These are phyloP conservation scores for Pseudognaphalium luteoalbum DNA, from an alignment of 129 eudicot species.

Conservation along the genomic window DNA sequence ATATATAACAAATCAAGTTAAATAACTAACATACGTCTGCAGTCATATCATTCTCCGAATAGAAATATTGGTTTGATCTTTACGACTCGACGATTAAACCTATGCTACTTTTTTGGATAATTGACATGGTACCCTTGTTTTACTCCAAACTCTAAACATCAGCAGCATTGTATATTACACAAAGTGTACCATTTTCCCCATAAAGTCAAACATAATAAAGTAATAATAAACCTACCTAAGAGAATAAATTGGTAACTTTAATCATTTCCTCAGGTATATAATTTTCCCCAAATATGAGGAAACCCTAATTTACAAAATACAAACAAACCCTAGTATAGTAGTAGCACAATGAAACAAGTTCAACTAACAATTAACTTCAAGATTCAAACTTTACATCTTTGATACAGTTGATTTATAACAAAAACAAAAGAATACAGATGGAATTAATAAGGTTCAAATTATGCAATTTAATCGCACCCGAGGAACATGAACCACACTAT, in stretches of 20 bases:
- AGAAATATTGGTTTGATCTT: neutral
- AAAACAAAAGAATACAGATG: neutral
- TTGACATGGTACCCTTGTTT: constrained; percentile 13
- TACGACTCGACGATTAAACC: neutral
- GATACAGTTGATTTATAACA: neutral
- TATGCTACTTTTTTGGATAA: constrained; percentile 13
- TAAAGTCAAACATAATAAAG: neutral
- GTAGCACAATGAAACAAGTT: neutral
- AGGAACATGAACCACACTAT: neutral
- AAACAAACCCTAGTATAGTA: neutral
- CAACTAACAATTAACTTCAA: neutral
- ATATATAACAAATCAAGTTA: neutral
- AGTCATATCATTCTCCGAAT: neutral
- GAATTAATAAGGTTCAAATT: too few relatives aligned
- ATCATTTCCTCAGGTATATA: neutral
- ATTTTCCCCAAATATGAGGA: neutral
- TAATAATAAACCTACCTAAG: neutral
- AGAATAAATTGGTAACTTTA: neutral
- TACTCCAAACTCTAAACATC: constrained; percentile 2
- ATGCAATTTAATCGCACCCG: too few relatives aligned
- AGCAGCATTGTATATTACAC: neutral
- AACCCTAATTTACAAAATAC: neutral
- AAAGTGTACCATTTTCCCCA: neutral
- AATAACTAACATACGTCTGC: neutral
- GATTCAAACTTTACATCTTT: neutral